Evolutionary conservation across 805 yeast species (phyloP), one percentile per base, ranked within the genome.

Genomic region (Ogataea pini): DNA sequence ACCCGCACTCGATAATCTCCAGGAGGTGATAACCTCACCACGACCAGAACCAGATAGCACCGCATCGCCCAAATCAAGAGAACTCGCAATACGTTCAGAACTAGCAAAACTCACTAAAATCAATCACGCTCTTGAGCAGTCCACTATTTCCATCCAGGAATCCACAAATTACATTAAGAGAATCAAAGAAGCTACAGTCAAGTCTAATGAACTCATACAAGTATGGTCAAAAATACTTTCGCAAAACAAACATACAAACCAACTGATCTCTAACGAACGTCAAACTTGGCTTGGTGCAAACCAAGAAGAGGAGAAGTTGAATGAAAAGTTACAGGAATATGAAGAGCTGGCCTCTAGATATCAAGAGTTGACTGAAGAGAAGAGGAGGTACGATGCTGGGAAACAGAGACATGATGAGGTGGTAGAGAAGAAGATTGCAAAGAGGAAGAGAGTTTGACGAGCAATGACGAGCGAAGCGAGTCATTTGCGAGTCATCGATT

Each of bases 151-250:
- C 19, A 49, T 60, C 18, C 50, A 41, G 19, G 56, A 53, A 41
- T 50, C 57, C 6, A 43, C 54, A 9, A 49, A 44, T 32, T 48
- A 60, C 34, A 46, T 60, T 27, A 34, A 38, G 8, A 38, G 54
- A 13, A 47, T 60, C 38, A 48, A 50, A 22, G 53, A 54, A 10
- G 44, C 58, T 25, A 50, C 55, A 3, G 38, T 47, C 19, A 57
- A 55, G 28, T 53, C 62, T 8, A 54, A 54, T 43, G 53, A 69
- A 20, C 65, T 83, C 20, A 63, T 83, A 19, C 83, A 78, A 48
- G 72, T 80, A 18, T 83, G 86, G 86, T 74, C 79, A 44, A 71
- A 76, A 52, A 81, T 83, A 42, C 72, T 83, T 17, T 80, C 85
- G 13, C 86, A 83, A 57, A 78, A 85, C 18, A 76, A 77, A 29